Evolutionary conservation across 2,329 filamentous ascomycete genomes (phyloP), one percentile per base, ranked within the genome.

Genomic region (Tolypocladium guangdongense): DNA sequence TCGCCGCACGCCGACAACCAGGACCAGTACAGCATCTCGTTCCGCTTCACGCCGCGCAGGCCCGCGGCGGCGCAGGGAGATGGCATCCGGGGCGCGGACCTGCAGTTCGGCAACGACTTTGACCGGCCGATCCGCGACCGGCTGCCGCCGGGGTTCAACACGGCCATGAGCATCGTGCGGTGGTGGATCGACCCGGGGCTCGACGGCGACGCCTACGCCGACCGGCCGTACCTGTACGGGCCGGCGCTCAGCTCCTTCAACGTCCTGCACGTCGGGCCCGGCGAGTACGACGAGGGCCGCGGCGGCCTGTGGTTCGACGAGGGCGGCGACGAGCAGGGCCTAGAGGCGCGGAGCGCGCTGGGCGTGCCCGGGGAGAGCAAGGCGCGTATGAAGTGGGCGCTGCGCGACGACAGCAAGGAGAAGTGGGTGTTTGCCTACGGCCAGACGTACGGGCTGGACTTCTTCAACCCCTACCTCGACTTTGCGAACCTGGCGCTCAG

Each of bases 51-150:
- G 0, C 88, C 87, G n/a, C 88, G 87, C 62, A 65, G 64, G 50
- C 64, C 63, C 51, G 46, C 56, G 22, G 38, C 38, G 8, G 55
- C 59, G 6, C 32, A 54, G 6, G 6, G 24, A n/a, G 55, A 69
- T 69, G 77, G 78, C 37, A 83, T 95, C 54, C 75, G 77, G 3
- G 90, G 82, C 46, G 70, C 80, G 30, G 84, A 95, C 57, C 76
- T 99, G 3, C 83, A 96, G 52, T 96, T 96, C 62, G 93, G 92
- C 43, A 97, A 97, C 68, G 90, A 96, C 74, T 96, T 97, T 66
- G 91, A 96, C 64, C 82, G 87, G 50, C 89, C 93, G 0, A 93
- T 99, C 61, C 82, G 90, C 33, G 87, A 96, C 65, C 81, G 84
- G 18, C 75, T 99, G 2, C 92, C 93, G 0, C 88, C 89, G 0